Evolutionary conservation across 768 basidiomycete species (phyloP), one percentile per base, ranked within the genome.

Genomic region (Pulveroboletus sp.): DNA sequence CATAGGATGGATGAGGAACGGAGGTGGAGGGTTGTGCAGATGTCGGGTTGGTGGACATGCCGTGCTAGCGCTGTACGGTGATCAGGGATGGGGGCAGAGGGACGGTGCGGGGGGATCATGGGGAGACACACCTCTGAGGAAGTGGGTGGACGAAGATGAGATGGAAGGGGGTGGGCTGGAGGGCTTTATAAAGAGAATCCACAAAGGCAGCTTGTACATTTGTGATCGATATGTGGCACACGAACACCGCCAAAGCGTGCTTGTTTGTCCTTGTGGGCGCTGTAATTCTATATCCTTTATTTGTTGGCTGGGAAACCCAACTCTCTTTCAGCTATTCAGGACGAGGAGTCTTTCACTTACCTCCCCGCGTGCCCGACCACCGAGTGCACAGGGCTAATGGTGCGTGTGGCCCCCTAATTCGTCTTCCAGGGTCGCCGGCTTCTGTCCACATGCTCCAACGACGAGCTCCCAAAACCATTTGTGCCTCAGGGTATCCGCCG

Each of bases 201-300:
- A 70, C 64, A 60, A 64, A 64, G 64, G 60, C 56, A 53, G 52
- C 44, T 50, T 52, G 60, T 52, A 41, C 66, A 69, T 69, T 62
- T 38, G 47, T 50, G 59, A 70, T 68, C 60, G 57, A 63, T 67
- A 59, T 64, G 56, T 64, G 57, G 52, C 56, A 49, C 47, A 43
- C 41, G 18, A 41, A 50, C 57, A 42, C 50, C 32, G 70, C 67
- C 53, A 69, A 62, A 68, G 65, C 63, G 59, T 64, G 46, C 48
- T 73, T 73, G 73, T 75, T 73, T 73, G 73, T 71, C 69, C 71
- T 68, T 73, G 72, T 73, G 71, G 73, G 72, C 59, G 71, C 69
- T 46, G 35, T 35, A 56, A 61, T 50, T 50, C 50, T 18, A 50
- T 48, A 47, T 52, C 52, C 51, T 62, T 67, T 63, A 55, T 69